These are phyloP conservation scores for Rhynchospora tenuis DNA, from an alignment of 176 grass and related monocot genomes.

Conservation along the genomic window DNA sequence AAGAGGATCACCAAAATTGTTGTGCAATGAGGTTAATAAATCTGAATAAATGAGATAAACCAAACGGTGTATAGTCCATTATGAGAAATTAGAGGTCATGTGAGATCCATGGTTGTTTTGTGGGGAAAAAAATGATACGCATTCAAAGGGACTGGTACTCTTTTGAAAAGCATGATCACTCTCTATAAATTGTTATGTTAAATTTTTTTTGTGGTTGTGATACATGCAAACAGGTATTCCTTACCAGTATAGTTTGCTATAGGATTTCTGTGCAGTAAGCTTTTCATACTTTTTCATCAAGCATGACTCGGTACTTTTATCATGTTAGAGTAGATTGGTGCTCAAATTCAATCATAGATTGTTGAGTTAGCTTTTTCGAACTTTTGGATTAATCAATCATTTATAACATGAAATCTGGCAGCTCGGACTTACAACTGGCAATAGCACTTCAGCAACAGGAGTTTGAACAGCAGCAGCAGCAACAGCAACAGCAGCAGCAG, in stretches of 20 bases:
- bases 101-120: not conserved
- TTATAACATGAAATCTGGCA: slow-evolving; percentile 30
- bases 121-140: not conserved
- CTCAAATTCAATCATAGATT: not conserved
- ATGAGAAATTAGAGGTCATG: not conserved
- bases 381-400: not conserved
- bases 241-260: not conserved
- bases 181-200: not conserved
- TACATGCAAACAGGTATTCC: not conserved
- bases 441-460: slow-evolving; percentile 96
- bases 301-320: not conserved
- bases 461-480: slow-evolving; percentile 58
- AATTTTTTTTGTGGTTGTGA: not conserved
- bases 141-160: not conserved
- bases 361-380: not conserved
- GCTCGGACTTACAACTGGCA: slow-evolving; percentile 84
- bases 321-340: not conserved
- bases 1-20: not conserved
- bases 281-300: not conserved
- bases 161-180: not conserved
- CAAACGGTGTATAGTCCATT: not conserved
- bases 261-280: not conserved
- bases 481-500: slow-evolving; percentile 23
- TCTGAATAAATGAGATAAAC: not conserved
- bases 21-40: not conserved